phyloP scores from a whole-genome alignment of 495 filamentous ascomycete genomes.

The Wilcoxina mikolae region DNA sequence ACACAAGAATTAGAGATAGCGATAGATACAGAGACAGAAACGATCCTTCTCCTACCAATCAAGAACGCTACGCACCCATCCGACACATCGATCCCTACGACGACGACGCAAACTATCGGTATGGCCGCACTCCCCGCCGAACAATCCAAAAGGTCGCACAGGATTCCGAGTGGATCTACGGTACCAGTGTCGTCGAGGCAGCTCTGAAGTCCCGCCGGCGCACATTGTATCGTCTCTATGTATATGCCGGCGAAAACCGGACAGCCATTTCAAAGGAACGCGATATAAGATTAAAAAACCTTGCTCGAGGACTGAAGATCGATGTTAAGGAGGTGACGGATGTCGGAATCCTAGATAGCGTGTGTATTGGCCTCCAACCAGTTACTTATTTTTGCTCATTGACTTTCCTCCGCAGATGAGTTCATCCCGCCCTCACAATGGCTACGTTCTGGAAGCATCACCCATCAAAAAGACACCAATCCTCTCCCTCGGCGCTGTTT shows the following conservation, averaged over 20 bases:
- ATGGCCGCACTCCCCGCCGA: constrained; percentile 11
- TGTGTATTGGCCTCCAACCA: neutral
- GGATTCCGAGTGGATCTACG: constrained; percentile 84
- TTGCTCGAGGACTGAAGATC: constrained; percentile 45
- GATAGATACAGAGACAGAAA: too few species aligned
- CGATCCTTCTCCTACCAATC: neutral
- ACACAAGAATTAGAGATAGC: too few species aligned
- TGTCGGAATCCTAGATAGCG: constrained; percentile 51
- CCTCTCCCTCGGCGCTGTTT: constrained; percentile 38
- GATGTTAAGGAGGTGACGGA: constrained; percentile 37
- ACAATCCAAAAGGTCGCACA: constrained; percentile 10
- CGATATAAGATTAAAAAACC: constrained; percentile 37
- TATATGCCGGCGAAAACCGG: constrained; percentile 45
- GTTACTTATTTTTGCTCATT: neutral
- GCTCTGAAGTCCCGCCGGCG: constrained; percentile 55
- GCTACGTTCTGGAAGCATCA: constrained; percentile 75
- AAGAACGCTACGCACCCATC: neutral
- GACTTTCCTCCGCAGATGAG: constrained; percentile 41
- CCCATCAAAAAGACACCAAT: constrained; percentile 64
- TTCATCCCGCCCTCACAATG: constrained; percentile 73
- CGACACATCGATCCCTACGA: neutral
- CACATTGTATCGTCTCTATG: constrained; percentile 70
- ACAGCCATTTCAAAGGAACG: constrained; percentile 29
- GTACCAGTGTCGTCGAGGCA: constrained; percentile 63
- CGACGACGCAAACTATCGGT: constrained; percentile 2